These are phyloP conservation scores for Pyricularia sp. DNA, from an alignment of 2,329 filamentous ascomycete species.

Conservation along the genomic window DNA sequence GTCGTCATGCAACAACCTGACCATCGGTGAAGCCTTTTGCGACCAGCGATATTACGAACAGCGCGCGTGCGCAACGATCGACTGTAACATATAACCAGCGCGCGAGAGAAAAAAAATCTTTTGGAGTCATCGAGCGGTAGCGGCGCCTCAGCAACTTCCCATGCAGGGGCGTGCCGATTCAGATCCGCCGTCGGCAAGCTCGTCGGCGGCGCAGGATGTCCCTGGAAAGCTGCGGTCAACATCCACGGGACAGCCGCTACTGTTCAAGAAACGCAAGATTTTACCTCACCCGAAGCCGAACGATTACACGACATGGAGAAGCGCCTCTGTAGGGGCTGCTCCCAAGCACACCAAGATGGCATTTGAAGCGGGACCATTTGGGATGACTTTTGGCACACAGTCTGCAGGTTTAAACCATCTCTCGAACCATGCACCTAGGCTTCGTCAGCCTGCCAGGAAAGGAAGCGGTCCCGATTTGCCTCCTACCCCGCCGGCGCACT, in stretches of 20 bases:
- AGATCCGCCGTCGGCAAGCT: background rate
- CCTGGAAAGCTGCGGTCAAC: background rate
- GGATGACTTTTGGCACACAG: slow-evolving; percentile 16
- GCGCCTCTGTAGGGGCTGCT: slow-evolving; percentile 7
- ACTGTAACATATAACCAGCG: background rate
- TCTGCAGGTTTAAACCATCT: slow-evolving; percentile 18
- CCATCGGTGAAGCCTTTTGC: background rate
- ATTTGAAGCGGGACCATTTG: slow-evolving; percentile 15
- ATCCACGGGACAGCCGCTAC: slow-evolving; percentile 5
- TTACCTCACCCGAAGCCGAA: slow-evolving; percentile 23
- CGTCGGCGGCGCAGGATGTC: slow-evolving; percentile 1
- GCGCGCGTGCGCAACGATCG: background rate
- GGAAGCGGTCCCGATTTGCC: slow-evolving; percentile 37
- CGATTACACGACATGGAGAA: slow-evolving; percentile 8
- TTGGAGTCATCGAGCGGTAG: background rate
- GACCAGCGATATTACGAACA: background rate
- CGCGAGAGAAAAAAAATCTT: too few relatives aligned
- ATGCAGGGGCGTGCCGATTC: slow-evolving; percentile 3
- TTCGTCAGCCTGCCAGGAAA: slow-evolving; percentile 28
- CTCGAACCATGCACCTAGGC: slow-evolving; percentile 21
- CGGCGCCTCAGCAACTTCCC: background rate
- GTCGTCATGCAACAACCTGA: background rate
- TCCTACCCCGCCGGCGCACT: slow-evolving; percentile 51
- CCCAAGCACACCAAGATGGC: slow-evolving; percentile 10
- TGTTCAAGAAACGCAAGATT: slow-evolving; percentile 24